Evolutionary conservation across 2,329 filamentous ascomycete species (phyloP).

Genomic region (Botrytis deweyae): DNA sequence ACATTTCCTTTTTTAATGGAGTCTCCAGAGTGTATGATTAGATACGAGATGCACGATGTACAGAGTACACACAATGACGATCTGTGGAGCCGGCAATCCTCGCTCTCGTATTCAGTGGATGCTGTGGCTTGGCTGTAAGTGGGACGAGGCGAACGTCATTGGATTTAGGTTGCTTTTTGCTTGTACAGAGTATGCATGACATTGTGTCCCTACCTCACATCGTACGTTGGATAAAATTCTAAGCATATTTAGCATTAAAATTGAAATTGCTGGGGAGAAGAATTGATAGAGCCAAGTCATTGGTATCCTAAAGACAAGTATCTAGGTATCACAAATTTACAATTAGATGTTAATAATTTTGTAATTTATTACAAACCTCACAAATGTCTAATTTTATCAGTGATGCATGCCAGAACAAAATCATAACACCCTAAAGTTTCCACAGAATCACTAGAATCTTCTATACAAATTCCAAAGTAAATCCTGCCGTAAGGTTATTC

Average conservation of each 20-base stretch:
- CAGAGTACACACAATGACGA: background rate
- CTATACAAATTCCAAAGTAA: background rate
- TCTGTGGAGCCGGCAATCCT: slow-evolving; percentile 30
- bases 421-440: background rate
- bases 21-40: background rate
- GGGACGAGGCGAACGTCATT: background rate
- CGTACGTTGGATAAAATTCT: background rate
- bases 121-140: background rate
- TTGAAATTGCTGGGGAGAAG: background rate
- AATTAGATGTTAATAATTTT: background rate
- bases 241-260: background rate
- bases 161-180: background rate
- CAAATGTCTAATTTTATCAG: background rate
- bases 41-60: slow-evolving; percentile 7
- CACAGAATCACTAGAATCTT: background rate
- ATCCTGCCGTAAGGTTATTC: background rate
- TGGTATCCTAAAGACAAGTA: background rate
- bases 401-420: background rate
- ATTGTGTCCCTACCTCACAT: background rate
- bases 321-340: background rate
- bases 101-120: slow-evolving; percentile 46
- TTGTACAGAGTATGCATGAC: background rate
- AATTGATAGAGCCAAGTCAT: background rate
- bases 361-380: background rate
- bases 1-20: background rate